Conservation (phyloP, 2,329 filamentous ascomycete genomes). For the Sclerotinia sclerotiorum region DNA sequence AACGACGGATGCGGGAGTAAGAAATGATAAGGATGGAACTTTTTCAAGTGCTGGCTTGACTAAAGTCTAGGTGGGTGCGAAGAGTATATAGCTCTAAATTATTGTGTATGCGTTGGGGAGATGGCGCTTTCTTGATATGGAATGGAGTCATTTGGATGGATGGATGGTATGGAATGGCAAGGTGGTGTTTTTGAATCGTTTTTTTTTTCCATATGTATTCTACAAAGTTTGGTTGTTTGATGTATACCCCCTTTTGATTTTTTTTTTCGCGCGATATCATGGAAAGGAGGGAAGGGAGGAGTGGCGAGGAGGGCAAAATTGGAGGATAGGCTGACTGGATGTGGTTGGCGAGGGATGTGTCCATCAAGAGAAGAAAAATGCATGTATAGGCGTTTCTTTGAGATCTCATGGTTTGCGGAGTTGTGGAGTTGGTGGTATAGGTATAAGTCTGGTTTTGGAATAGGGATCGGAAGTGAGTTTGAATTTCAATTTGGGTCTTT, state of each 20-base stretch:
- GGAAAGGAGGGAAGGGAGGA: neutral
- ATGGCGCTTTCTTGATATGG: neutral
- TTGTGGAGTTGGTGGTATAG: too few relatives aligned
- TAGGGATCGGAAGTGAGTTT: too few relatives aligned
- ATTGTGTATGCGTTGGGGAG: neutral
- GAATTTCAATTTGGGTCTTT: neutral
- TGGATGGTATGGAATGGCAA: neutral
- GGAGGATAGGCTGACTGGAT: too few relatives aligned
- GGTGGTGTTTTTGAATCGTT: constrained; percentile 1
- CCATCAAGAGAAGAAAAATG: neutral
- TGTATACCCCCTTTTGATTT: constrained; percentile 12
- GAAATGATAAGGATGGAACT: neutral
- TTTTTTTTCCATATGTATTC: neutral
- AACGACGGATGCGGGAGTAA: neutral
- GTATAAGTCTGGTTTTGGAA: too few relatives aligned
- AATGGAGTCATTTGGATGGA: constrained; percentile 13
- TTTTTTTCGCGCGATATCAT: neutral
- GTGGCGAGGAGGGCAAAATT: neutral
- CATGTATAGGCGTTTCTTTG: neutral
- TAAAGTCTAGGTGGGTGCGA: neutral
- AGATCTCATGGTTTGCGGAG: too few relatives aligned
- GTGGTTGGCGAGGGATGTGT: neutral
- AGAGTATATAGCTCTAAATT: neutral
- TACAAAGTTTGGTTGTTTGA: neutral
- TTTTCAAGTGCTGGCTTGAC: neutral